A percentile compares a stretch with the other conserved stretches of the same genome.
Conservation (phyloP, 2,329 filamentous ascomycete genomes). For the Tolypocladium amazonense region DNA sequence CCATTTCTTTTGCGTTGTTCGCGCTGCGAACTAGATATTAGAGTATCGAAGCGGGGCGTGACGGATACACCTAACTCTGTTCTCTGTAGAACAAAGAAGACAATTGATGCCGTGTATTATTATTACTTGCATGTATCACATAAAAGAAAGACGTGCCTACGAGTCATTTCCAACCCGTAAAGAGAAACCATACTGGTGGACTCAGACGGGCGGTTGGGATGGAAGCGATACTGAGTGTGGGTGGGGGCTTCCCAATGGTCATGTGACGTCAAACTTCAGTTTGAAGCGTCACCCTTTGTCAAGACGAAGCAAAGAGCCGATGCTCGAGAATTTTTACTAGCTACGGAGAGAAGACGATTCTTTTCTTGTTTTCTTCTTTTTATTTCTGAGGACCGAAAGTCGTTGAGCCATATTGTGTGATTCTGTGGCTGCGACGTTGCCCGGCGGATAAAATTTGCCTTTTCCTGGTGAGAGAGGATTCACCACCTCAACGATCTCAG, state of each 20-base stretch:
- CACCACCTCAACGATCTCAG: not conserved
- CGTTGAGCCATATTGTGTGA: not conserved
- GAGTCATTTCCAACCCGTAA: not conserved
- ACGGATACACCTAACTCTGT: not conserved
- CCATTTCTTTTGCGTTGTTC: not conserved
- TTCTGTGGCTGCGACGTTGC: not conserved
- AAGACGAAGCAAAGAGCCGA: not conserved
- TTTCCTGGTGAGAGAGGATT: not conserved
- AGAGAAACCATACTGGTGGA: not conserved
- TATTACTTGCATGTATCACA: not conserved
- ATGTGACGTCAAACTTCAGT: not conserved
- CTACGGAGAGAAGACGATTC: not conserved
- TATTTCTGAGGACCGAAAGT: not conserved
- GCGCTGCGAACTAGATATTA: not conserved
- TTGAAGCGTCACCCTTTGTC: not conserved
- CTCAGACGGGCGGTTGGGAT: not conserved
- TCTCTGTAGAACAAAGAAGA: not conserved
- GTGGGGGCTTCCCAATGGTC: not conserved
- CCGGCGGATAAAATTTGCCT: not conserved
- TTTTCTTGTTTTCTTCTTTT: not conserved
- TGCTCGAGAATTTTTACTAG: not conserved
- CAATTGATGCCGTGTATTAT: not conserved
- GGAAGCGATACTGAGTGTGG: not conserved
- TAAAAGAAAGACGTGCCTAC: not conserved
- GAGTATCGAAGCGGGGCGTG: not conserved